phyloP scores from a whole-genome alignment of 805 yeast species.

The Kockiozyma suomiensis region DNA sequence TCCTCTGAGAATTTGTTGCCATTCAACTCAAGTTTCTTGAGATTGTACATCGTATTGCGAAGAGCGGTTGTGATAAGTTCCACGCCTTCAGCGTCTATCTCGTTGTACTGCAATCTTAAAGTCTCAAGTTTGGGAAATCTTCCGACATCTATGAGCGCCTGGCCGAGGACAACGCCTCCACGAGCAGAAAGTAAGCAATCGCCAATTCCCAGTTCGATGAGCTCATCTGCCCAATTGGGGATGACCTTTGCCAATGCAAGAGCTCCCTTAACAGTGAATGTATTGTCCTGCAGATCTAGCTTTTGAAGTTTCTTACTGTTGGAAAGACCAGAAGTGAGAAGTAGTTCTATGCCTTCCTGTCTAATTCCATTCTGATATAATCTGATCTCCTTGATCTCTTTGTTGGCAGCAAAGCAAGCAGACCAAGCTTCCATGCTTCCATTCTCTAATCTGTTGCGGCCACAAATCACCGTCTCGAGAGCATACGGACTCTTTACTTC shows the following conservation, averaged over 20 bases:
- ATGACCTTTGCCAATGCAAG: constrained; percentile 63
- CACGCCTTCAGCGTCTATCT: constrained; percentile 69
- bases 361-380: constrained; percentile 97
- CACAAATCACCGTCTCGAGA: constrained; percentile 83
- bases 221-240: constrained; percentile 59
- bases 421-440: constrained; percentile 88
- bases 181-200: constrained; percentile 82
- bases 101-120: constrained; percentile 85
- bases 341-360: constrained; percentile 82
- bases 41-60: constrained; percentile 54
- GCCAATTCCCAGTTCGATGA: constrained; percentile 79
- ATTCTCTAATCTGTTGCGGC: constrained; percentile 94
- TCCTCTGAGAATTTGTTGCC: constrained; percentile 95
- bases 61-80: constrained; percentile 60
- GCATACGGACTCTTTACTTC: constrained; percentile 43
- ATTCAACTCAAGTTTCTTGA: constrained; percentile 76
- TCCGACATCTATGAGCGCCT: constrained; percentile 42
- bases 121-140: constrained; percentile 51
- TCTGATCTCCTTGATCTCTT: constrained; percentile 65
- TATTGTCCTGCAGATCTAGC: constrained; percentile 92
- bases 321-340: constrained; percentile 72
- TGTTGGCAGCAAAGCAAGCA: constrained; percentile 80
- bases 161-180: constrained; percentile 65
- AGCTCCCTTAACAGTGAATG: constrained; percentile 75
- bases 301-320: constrained; percentile 61